Evolutionary conservation across 352 stramenopile genomes (phyloP).

Genomic region (Pythium brassicae): DNA sequence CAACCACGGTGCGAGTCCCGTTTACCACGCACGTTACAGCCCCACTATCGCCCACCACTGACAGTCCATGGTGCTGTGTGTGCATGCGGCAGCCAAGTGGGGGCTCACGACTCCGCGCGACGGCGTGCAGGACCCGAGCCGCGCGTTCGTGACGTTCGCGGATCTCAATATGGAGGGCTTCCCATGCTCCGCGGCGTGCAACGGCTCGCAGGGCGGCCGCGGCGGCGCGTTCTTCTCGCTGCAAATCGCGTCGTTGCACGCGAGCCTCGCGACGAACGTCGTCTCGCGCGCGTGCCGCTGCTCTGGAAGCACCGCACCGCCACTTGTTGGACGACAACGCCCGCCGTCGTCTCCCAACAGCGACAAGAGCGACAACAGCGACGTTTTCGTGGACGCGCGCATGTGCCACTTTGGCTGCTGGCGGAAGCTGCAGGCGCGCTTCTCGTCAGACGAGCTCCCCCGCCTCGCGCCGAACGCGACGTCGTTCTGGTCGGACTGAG

Average conservation of each 20-base stretch:
- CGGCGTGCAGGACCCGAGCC: constrained; percentile 6
- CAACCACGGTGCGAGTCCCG: constrained; percentile 51
- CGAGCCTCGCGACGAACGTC: constrained; percentile 36
- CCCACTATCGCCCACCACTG: not conserved
- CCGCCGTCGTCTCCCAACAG: not conserved
- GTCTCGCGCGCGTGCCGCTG: constrained; percentile 50
- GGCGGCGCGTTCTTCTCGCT: constrained; percentile 72
- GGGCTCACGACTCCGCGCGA: constrained; percentile 50
- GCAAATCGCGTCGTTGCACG: constrained; percentile 31
- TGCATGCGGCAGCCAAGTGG: constrained; percentile 46
- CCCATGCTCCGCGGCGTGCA: constrained; percentile 66
- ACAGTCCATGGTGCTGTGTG: not conserved
- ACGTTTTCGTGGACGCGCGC: constrained; percentile 34
- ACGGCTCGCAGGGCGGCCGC: constrained; percentile 67
- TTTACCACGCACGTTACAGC: no score
- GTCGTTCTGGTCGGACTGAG: constrained; percentile 49
- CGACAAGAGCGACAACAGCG: no score
- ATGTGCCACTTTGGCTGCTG: constrained; percentile 69
- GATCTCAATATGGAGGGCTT: constrained; percentile 85
- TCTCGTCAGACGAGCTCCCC: constrained; percentile 33
- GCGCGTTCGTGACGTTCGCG: constrained; percentile 49
- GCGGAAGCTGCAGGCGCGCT: constrained; percentile 46
- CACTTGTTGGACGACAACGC: no score
- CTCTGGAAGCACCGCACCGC: not conserved
- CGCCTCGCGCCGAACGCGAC: constrained; percentile 40